These are phyloP conservation scores for Trichoderma breve DNA, from an alignment of 2,329 filamentous ascomycete genomes.

Conservation along the genomic window DNA sequence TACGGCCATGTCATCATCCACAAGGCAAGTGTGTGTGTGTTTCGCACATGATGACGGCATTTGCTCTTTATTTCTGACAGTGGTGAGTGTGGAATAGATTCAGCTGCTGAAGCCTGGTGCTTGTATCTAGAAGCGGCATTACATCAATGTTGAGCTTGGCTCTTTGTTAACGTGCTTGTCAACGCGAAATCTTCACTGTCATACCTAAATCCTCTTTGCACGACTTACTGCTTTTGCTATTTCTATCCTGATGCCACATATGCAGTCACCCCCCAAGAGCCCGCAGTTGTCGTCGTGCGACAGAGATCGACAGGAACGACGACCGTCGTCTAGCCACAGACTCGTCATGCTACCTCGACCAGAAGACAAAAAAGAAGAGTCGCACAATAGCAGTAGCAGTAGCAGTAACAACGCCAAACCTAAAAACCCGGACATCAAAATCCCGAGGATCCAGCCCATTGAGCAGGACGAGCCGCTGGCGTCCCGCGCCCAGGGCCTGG, in stretches of 20 bases:
- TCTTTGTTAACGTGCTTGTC: background rate
- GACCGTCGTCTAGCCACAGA: constrained; percentile 1
- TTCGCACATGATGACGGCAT: constrained; percentile 15
- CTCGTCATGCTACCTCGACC: constrained; percentile 16
- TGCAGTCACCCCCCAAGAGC: background rate
- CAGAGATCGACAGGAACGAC: constrained; percentile 10
- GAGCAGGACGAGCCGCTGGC: constrained; percentile 34
- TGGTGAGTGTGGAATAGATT: background rate
- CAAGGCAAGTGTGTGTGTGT: background rate
- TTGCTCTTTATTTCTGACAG: background rate
- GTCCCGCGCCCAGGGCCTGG: constrained; percentile 41
- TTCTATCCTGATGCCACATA: background rate
- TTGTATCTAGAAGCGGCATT: background rate
- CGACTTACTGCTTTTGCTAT: background rate
- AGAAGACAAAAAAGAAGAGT: background rate
- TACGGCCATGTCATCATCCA: background rate
- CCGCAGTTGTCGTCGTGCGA: background rate
- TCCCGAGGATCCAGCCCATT: constrained; percentile 44
- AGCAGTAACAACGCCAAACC: background rate
- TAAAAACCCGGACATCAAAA: constrained; percentile 27
- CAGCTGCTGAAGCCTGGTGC: background rate
- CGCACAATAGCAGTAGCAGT: background rate
- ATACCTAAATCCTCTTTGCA: background rate
- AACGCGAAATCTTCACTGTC: background rate
- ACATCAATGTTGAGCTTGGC: background rate